Percentiles rank a stretch among this genome's conserved stretches.
These are phyloP conservation scores for Jackrogersella multiformis DNA, from an alignment of 495 filamentous ascomycete species.

Conservation along the genomic window DNA sequence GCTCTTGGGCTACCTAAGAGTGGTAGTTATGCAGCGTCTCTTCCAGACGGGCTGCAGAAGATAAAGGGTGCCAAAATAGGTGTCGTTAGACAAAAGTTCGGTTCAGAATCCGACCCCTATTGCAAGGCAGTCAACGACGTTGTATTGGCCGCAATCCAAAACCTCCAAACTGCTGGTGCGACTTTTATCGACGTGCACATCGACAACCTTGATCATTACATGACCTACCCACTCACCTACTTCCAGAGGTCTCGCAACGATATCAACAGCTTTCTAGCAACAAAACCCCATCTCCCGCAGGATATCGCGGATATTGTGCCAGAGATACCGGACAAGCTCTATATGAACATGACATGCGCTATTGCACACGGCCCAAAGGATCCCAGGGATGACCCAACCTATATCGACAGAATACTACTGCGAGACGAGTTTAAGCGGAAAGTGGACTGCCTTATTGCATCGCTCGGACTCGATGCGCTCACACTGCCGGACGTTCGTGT, in stretches of 20 bases:
- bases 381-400: slow-evolving; percentile 38
- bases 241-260: slow-evolving; percentile 44
- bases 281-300: slow-evolving; percentile 37
- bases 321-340: slow-evolving; percentile 23
- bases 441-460: slow-evolving; percentile 39
- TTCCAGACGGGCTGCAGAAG: slow-evolving; percentile 15
- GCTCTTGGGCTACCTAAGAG: slow-evolving; percentile 36
- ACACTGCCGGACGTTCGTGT: slow-evolving; percentile 40
- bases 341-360: slow-evolving; percentile 28
- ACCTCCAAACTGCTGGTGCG: slow-evolving; percentile 31
- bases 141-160: slow-evolving; percentile 34
- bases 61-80: slow-evolving; percentile 41
- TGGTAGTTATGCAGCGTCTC: slow-evolving; percentile 44
- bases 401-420: slow-evolving; percentile 31
- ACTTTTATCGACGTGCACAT: slow-evolving; percentile 45
- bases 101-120: slow-evolving; percentile 36
- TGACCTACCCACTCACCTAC: slow-evolving; percentile 34
- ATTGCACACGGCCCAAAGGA: slow-evolving; percentile 26
- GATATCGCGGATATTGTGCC: slow-evolving; percentile 30
- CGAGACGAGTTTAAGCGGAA: slow-evolving; percentile 39
- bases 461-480: slow-evolving; percentile 41
- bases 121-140: slow-evolving; percentile 41
- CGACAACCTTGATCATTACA: slow-evolving; percentile 46
- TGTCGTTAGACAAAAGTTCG: slow-evolving; percentile 45
- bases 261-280: slow-evolving; percentile 48